Percentiles rank a stretch among this genome's conserved stretches.
phyloP scores from a whole-genome alignment of 148 eudicot species.

The Limonium bicolor region DNA sequence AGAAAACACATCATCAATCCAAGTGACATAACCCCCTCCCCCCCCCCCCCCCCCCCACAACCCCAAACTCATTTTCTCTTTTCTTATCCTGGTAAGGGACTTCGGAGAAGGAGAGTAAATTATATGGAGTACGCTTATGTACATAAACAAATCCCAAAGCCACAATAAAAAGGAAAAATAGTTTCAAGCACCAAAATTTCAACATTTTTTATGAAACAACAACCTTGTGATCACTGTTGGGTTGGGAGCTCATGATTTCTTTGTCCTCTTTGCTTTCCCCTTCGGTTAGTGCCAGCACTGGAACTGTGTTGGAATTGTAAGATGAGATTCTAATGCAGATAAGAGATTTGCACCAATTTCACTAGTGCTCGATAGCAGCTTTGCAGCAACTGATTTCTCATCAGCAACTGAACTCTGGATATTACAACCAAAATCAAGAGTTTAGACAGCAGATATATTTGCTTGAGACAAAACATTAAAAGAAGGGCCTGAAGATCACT shows the following conservation, averaged over 20 bases:
- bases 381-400: conserved; percentile 49
- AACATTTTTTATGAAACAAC: conserved; percentile 32
- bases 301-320: conserved; percentile 24
- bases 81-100: too few relatives aligned
- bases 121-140: too few relatives aligned
- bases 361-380: conserved; percentile 38
- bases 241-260: conserved; percentile 6
- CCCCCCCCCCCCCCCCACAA: too few relatives aligned
- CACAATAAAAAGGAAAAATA: conserved; percentile 23
- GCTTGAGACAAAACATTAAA: too few relatives aligned
- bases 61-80: too few relatives aligned
- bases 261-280: conserved; percentile 13
- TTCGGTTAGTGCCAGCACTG: conserved; percentile 25
- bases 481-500: too few relatives aligned
- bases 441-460: too few relatives aligned
- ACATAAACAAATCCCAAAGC: too few relatives aligned
- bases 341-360: conserved; percentile 59
- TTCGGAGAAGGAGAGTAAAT: too few relatives aligned
- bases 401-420: conserved; percentile 49
- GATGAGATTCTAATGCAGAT: conserved; percentile 52
- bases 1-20: too few relatives aligned
- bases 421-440: too few relatives aligned
- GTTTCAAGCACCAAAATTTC: conserved; percentile 27
- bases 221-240: conserved; percentile 50
- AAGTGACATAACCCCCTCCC: too few relatives aligned